Percentiles rank a stretch among this genome's conserved stretches.
These are phyloP conservation scores for Evansstolkia leycettana DNA, from an alignment of 495 filamentous ascomycete species.

Conservation along the genomic window DNA sequence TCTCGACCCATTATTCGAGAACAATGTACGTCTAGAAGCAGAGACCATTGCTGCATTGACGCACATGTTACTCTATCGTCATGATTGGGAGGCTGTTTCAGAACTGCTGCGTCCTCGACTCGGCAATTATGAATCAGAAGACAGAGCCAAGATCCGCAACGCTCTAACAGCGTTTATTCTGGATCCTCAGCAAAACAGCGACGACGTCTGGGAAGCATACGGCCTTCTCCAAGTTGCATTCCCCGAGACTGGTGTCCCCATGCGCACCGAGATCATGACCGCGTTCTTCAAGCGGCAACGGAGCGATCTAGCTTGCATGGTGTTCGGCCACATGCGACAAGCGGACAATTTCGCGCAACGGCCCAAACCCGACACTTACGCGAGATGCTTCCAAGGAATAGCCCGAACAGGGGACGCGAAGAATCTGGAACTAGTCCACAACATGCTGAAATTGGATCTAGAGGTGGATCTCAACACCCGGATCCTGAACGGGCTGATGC, in stretches of 20 bases:
- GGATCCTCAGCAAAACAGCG: constrained; percentile 44
- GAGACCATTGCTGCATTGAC: constrained; percentile 62
- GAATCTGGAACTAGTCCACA: constrained; percentile 62
- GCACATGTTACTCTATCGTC: constrained; percentile 54
- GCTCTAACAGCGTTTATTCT: constrained; percentile 54
- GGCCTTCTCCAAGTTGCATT: constrained; percentile 64
- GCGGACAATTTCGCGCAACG: constrained; percentile 41
- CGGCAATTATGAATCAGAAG: constrained; percentile 45
- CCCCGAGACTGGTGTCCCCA: constrained; percentile 50
- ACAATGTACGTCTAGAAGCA: constrained; percentile 51
- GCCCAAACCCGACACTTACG: constrained; percentile 63
- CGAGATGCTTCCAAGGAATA: constrained; percentile 62
- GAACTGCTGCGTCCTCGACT: constrained; percentile 62
- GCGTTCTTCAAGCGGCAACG: constrained; percentile 66
- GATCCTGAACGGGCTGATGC: constrained; percentile 73
- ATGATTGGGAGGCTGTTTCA: constrained; percentile 61
- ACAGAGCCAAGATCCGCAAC: constrained; percentile 50
- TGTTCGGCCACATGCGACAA: constrained; percentile 84
- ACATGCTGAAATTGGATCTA: constrained; percentile 84
- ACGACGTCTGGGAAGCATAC: constrained; percentile 71
- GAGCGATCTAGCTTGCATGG: constrained; percentile 67
- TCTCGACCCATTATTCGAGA: constrained; percentile 61
- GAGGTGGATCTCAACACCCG: constrained; percentile 63
- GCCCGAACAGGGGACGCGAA: constrained; percentile 50
- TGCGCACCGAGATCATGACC: constrained; percentile 65